Base-by-base conservation (phyloP, 2,329 filamentous ascomycete species). In the Hymenoscyphus albidus region DNA sequence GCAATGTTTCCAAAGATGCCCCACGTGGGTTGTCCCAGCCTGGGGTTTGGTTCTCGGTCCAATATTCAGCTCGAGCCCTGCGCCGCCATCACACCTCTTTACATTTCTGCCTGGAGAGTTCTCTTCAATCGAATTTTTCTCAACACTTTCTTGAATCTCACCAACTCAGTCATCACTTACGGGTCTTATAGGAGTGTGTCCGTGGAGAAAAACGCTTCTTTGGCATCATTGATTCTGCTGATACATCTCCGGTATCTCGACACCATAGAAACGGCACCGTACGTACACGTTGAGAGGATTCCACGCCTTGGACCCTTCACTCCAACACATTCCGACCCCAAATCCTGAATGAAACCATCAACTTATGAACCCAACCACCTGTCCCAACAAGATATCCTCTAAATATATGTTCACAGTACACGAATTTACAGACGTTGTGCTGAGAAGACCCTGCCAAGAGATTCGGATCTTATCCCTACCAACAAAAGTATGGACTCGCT, bases 401-500 rank as follows among this genome's bases (percentile, higher is more conserved):
- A 10, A 22, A 22, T 22, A 18, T n/a, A 27, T 51, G 6, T 22
- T 22, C 22, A 18, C 48, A 54, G 27, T 10, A 54, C 22, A 10
- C 18, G 3, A 54, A 22, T 27, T 13, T 18, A 54, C 18, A 54
- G 48, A 16, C 18, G 38, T 63, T 16, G 60, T 62, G 58, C 59
- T 7, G 35, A 16, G 48, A 60, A 7, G 35, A 31, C 54, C 62
- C 54, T 42, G 42, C 54, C 58, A 48, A 58, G 32, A 9, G 27
- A 35, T 54, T 54, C 48, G 48, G 48, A 27, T 54, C 48, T 54
- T 13, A 54, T 51, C 48, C 48, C 18, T 54, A 54, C 59, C 39
- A 51, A 58, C 40, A 58, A 39, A 42, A 35, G 31, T 22, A 58
- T 51, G 35, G 59, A 35, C 39, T 32, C 44, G n/a, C 57, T 55